These are phyloP conservation scores for Pogostemon cablin DNA, from an alignment of 257 asterid species.

Conservation along the genomic window DNA sequence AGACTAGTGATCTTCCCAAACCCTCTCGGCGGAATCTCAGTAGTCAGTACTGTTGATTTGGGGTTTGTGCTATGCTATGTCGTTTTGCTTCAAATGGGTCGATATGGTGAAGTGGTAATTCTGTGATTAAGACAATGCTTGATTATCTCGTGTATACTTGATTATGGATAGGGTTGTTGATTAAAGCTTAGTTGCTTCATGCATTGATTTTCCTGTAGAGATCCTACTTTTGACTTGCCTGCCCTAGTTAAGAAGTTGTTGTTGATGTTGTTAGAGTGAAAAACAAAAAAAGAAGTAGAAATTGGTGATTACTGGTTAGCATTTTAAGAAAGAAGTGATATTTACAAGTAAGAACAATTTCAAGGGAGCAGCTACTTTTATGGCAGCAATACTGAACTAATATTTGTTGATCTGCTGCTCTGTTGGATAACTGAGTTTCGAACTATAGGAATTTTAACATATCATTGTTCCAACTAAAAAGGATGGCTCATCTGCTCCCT, in stretches of 20 bases:
- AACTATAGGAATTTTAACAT: background rate
- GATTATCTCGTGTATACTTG: background rate
- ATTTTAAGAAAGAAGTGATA: background rate
- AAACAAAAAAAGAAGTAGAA: background rate
- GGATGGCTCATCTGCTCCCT: background rate
- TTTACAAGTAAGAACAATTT: background rate
- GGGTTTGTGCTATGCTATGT: too few species aligned
- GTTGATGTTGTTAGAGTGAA: background rate
- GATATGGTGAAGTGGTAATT: background rate
- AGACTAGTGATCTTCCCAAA: too few species aligned
- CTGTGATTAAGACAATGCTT: background rate
- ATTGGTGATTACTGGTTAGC: too few species aligned
- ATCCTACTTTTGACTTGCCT: background rate
- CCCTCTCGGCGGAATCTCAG: too few species aligned
- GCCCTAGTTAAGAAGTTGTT: background rate
- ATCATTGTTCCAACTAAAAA: background rate
- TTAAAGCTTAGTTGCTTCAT: slow-evolving; percentile 14
- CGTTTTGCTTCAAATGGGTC: background rate
- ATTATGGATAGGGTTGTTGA: background rate
- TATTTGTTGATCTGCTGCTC: background rate
- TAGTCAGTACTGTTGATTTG: too few species aligned
- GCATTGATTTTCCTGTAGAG: background rate
- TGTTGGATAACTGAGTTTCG: too few species aligned
- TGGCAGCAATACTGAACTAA: background rate
- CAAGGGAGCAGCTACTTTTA: background rate